Conservation (phyloP, 805 yeast genomes). For the Ogataea glucozyma region DNA sequence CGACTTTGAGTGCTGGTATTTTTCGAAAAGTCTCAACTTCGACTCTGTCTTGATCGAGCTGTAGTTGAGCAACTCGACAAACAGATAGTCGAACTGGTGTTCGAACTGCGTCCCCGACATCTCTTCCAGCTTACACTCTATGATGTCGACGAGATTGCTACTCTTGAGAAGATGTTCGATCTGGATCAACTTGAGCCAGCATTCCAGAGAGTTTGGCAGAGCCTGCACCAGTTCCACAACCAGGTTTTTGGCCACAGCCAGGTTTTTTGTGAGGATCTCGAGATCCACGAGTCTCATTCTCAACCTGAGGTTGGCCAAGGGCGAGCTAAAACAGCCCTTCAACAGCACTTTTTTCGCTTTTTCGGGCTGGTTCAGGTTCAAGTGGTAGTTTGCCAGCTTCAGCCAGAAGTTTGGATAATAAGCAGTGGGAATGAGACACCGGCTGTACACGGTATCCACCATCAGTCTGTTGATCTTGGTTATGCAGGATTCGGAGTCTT, state of each 20-base stretch:
- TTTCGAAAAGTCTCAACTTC: constrained; percentile 29
- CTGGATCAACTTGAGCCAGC: constrained; percentile 44
- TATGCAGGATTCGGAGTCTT: constrained; percentile 22
- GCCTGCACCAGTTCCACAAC: constrained; percentile 26
- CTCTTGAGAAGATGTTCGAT: constrained; percentile 40
- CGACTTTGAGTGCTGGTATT: constrained; percentile 23
- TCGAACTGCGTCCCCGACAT: constrained; percentile 29
- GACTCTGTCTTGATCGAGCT: constrained; percentile 24
- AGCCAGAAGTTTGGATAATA: constrained; percentile 51
- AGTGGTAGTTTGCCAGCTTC: constrained; percentile 45
- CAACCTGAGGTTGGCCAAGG: constrained; percentile 33
- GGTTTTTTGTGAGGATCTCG: constrained; percentile 40
- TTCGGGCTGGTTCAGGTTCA: constrained; percentile 33
- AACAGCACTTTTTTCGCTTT: constrained; percentile 42
- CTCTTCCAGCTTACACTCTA: constrained; percentile 30
- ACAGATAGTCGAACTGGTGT: constrained; percentile 37
- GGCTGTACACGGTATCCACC: constrained; percentile 42
- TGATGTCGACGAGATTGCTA: constrained; percentile 32
- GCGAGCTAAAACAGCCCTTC: constrained; percentile 36
- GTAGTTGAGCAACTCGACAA: constrained; percentile 36
- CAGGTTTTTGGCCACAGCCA: constrained; percentile 40
- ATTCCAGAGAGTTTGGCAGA: constrained; percentile 37
- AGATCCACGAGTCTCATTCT: constrained; percentile 47
- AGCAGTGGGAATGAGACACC: constrained; percentile 49
- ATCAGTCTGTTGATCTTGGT: constrained; percentile 27